Base-by-base conservation (phyloP, 768 basidiomycete genomes). In the Candolleomyces aberdarensis region DNA sequence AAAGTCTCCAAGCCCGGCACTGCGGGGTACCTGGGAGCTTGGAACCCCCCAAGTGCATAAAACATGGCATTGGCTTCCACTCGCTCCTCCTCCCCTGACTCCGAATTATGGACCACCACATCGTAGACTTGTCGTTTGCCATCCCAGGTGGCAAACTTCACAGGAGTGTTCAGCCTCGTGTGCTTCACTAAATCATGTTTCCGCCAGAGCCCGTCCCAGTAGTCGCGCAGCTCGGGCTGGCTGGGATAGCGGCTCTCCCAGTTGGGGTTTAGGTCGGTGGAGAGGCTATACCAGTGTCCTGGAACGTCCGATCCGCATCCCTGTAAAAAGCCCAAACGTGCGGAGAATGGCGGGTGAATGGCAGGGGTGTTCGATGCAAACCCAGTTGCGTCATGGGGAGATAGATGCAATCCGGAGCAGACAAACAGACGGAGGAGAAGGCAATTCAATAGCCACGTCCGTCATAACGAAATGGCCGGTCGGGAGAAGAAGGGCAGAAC, bases 261-360 rank as follows among this genome's bases (percentile, higher is more conserved):
- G 61, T 78, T 64, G 3, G 82, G 81, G 57, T 85, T 83, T 31
- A 81, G 72, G 22, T 85, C 83, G 9, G 79, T 78, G 7, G 84
- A 84, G 41, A 84, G 80, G 60, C 75, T 76, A 66, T 85, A 84
- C 80, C 82, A 83, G 63, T 83, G 81, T 10, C 71, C 81, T 10
- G 82, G 77, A 15, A 83, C 75, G 64, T 85, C 83, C n/a, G 81
- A 85, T 14, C 80, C 82, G 61, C 83, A 84, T 3, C 84, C 83
- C 80, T 80, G 22, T 46, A 48, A 41, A n/a, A 47, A 14, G 47
- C 36, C 32, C 62, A 48, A 10, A 32, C n/a, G 10, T 14, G n/a
- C 5, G 43, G 50, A 55, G 22, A 46, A 26, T 3, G 22, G 48
- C 48, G 48, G 48, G 48, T 6, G 22, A 17, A 49, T 49, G 48